phyloP scores from a whole-genome alignment of 768 basidiomycete species.

The Mrakia gelida region DNA sequence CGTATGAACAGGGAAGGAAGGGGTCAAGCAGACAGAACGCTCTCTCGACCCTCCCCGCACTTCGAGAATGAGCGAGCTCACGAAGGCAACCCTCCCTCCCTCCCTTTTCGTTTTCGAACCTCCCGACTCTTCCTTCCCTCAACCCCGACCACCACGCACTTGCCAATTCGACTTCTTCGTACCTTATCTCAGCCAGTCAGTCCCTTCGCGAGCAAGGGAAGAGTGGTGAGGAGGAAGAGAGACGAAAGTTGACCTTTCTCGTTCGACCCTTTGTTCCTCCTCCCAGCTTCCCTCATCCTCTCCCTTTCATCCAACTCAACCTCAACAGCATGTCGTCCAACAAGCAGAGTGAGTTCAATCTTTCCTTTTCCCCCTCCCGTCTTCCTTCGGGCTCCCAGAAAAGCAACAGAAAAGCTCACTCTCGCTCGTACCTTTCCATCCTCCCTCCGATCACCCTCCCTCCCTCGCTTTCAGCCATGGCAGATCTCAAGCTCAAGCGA shows the following conservation, averaged over 20 bases:
- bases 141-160: background rate
- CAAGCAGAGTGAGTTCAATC: background rate
- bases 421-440: background rate
- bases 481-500: slow-evolving; percentile 89
- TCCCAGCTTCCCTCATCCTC: too few species aligned
- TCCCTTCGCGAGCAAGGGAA: background rate
- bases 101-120: background rate
- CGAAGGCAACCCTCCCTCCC: background rate
- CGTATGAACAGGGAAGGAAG: too few species aligned
- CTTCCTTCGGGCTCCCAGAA: too few species aligned
- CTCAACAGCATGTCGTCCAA: background rate
- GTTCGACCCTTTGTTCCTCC: too few species aligned
- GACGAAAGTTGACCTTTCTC: too few species aligned
- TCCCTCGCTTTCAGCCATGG: slow-evolving; percentile 56
- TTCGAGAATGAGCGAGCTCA: slow-evolving; percentile 10
- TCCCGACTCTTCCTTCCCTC: too few species aligned
- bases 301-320: background rate
- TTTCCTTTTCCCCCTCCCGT: background rate
- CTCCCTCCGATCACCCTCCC: background rate
- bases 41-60: background rate
- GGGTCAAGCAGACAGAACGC: too few species aligned
- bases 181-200: background rate
- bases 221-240: background rate
- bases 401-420: too few species aligned
- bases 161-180: too few species aligned